Evolutionary conservation across 495 filamentous ascomycete species (phyloP), one percentile per base, ranked within the genome.

Genomic region (Lichina pygmaea): DNA sequence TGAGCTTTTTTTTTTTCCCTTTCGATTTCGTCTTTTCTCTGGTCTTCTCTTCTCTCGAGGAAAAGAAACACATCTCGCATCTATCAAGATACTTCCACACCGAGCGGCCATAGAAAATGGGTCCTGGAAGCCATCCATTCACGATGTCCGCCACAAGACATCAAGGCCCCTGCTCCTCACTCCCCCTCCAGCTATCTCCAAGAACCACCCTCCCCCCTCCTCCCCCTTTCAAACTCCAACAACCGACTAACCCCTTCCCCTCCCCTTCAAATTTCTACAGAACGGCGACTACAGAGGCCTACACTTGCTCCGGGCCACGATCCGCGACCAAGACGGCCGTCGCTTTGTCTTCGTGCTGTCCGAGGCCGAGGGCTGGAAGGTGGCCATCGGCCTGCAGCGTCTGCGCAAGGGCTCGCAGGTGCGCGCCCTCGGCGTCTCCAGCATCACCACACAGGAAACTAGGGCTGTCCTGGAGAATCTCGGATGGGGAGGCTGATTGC

Each of bases 301-400:
- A 10, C 86, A 94, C 58, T 61, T 97, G 31, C 61, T 97, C 33
- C 72, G 89, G 41, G 84, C 82, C 8, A 81, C 66, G 15, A 66
- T 92, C 36, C 67, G 84, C 31, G 89, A 95, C 56, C 73, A 80
- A 44, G 83, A 93, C 46, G 78, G 76, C 31, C 80, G 78, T 55
- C 66, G 73, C 40, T 92, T 79, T 53, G 66, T 93, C 43, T 94
- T 93, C 54, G 65, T 95, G 3, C 54, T 93, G 13, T 65, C 69
- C 31, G 77, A 86, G 54, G 72, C 76, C 34, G 86, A 97, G 57
- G 80, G 75, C 12, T 94, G 89, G 89, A 97, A 97, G 62, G 74
- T 97, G 33, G 75, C 78, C 0, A 67, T 80, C 17, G 84, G 84
- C 8, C 58, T 97, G 48, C 73, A 82, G 57, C 66, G 72, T 17